Conservation (phyloP, 108 stramenopile species). For the Pseudonitzschia pungens region DNA sequence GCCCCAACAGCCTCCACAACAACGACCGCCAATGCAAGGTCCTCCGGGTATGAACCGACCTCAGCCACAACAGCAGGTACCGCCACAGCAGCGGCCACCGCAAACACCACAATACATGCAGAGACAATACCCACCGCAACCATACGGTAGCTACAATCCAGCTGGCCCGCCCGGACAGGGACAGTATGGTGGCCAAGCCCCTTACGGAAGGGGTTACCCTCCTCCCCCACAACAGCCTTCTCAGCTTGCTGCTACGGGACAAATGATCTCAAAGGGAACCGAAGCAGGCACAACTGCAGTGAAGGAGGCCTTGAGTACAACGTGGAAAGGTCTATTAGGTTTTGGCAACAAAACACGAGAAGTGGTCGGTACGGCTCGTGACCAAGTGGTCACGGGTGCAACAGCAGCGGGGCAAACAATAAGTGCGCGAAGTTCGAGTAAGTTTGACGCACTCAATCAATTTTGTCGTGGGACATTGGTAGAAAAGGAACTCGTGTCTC, state of each 20-base stretch:
- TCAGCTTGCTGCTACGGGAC: constrained; percentile 26
- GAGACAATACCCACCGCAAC: constrained; percentile 25
- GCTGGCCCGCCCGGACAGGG: constrained; percentile 27
- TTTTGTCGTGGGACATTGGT: too few relatives aligned
- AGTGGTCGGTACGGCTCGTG: constrained; percentile 43
- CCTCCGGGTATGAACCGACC: not conserved
- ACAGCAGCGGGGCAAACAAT: constrained; percentile 48
- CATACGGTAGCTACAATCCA: constrained; percentile 22
- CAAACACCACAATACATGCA: constrained; percentile 21
- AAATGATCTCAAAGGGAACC: constrained; percentile 19
- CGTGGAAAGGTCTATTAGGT: constrained; percentile 61
- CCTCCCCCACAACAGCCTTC: constrained; percentile 21
- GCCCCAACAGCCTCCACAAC: not conserved
- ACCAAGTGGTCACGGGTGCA: constrained; percentile 48
- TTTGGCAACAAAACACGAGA: constrained; percentile 51
- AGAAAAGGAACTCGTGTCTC: too few relatives aligned
- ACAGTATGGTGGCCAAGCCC: constrained; percentile 23
- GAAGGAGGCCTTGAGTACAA: constrained; percentile 43
- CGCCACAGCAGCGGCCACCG: constrained; percentile 8
- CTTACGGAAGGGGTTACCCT: constrained; percentile 8
- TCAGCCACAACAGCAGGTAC: not conserved
- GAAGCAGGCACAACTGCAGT: constrained; percentile 35
- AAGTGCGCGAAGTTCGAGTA: constrained; percentile 46
- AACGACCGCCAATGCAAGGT: not conserved
- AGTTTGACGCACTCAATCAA: constrained; percentile 13